These are phyloP conservation scores for Colletotrichum sp. DNA, from an alignment of 2,329 filamentous ascomycete species.

Conservation along the genomic window DNA sequence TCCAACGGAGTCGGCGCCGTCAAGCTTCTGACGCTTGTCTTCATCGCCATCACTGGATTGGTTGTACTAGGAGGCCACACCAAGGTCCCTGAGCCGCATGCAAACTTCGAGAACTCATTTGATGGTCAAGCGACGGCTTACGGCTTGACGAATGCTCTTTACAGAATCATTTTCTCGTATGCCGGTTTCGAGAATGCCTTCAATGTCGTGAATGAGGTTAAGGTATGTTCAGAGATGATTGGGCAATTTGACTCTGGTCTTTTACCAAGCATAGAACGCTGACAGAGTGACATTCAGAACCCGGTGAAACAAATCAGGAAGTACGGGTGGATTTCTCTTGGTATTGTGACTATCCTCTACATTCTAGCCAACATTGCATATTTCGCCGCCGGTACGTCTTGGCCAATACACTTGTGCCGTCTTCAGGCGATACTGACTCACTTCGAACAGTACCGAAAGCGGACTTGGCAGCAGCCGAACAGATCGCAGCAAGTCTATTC, in stretches of 20 bases:
- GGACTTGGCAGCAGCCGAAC: slow-evolving; percentile 53
- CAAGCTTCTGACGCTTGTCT: slow-evolving; percentile 51
- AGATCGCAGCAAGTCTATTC: slow-evolving; percentile 61
- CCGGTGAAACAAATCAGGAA: slow-evolving; percentile 59
- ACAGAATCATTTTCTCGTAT: slow-evolving; percentile 10
- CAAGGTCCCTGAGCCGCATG: slow-evolving; percentile 31
- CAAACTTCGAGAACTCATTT: slow-evolving; percentile 35
- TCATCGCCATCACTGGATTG: background rate
- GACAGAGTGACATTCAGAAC: slow-evolving; percentile 38
- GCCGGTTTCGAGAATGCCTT: slow-evolving; percentile 61
- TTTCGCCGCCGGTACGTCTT: slow-evolving; percentile 51
- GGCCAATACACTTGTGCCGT: background rate
- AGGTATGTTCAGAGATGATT: background rate
- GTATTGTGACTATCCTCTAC: slow-evolving; percentile 58
- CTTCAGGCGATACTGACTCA: background rate
- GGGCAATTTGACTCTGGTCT: background rate
- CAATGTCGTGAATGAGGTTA: slow-evolving; percentile 66
- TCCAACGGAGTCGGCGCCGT: slow-evolving; percentile 61
- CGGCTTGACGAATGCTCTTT: background rate
- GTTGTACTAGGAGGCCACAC: background rate
- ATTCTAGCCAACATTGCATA: slow-evolving; percentile 64
- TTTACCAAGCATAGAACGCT: background rate
- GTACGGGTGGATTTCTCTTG: slow-evolving; percentile 52
- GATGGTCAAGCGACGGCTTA: background rate
- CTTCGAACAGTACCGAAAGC: slow-evolving; percentile 48